Percentiles rank a stretch among this genome's conserved stretches.
phyloP scores from a whole-genome alignment of 2,329 filamentous ascomycete genomes.

The Trichoderma sp. region DNA sequence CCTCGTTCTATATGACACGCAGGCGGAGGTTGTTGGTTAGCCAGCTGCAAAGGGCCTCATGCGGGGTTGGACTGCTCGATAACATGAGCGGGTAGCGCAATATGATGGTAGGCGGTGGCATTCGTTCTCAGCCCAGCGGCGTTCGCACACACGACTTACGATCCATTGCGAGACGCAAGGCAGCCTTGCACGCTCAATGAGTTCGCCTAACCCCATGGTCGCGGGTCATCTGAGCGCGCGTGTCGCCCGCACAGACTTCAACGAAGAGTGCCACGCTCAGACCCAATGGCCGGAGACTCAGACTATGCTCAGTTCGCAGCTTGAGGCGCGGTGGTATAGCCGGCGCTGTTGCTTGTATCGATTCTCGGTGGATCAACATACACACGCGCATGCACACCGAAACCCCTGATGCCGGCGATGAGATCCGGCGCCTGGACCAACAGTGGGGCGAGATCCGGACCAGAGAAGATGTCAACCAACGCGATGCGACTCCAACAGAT shows the following conservation, averaged over 20 bases:
- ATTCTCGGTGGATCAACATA: neutral
- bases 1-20: constrained; percentile 47
- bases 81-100: neutral
- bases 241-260: neutral
- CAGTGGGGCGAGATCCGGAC: constrained; percentile 2
- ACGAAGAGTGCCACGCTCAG: neutral
- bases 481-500: neutral
- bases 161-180: constrained; percentile 41
- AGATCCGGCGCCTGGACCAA: neutral
- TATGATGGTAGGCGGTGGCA: neutral
- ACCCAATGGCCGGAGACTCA: neutral
- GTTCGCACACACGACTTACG: constrained; percentile 32
- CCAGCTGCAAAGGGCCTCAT: neutral
- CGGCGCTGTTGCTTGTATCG: neutral
- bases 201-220: constrained; percentile 22
- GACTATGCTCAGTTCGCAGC: neutral
- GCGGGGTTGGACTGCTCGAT: neutral
- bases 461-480: neutral
- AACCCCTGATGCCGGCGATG: neutral
- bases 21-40: constrained; percentile 1
- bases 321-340: neutral
- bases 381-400: neutral
- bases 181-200: constrained; percentile 37
- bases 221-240: constrained; percentile 7
- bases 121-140: neutral